Base-by-base conservation (phyloP, 2,329 filamentous ascomycete genomes). In the Xylaria digitata region DNA sequence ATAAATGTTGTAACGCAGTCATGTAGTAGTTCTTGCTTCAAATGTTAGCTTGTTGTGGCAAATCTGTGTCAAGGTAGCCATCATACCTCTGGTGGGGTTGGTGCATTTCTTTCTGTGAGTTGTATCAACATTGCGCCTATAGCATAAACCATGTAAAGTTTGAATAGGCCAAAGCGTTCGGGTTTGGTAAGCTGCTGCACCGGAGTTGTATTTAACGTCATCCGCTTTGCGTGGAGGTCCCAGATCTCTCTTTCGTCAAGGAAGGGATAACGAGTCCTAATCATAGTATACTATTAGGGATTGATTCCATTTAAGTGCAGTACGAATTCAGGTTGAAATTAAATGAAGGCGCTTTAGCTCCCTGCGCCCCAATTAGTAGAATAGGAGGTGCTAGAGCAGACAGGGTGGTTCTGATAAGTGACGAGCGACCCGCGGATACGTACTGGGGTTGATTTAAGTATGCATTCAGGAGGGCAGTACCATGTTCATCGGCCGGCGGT, bases 131-230 rank as follows among this genome's bases (percentile, higher is more conserved):
- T 84, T 15, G 83, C 81, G 0, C 83, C 83, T 67, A 85, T 85
- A 3, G 83, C 83, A 74, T 85, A 86, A 0, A 83, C 80, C 76
- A 86, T 78, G 67, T 85, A 85, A 17, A 86, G 72, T 69, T 84
- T 84, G 72, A 86, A 86, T 11, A 84, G 77, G 0, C 81, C 81
- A 70, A 82, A 85, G 50, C 82, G 74, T 62, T 78, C 72, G 9
- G 67, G 40, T 61, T 68, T 69, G 9, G 72, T 72, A 37, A 77
- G 77, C 61, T 83, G 78, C 11, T 78, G 73, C 43, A 79, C 77
- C 9, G 73, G 77, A 11, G 77, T 78, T 3, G 77, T 75, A 13
- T 80, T 71, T 34, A 80, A 73, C 63, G 75, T 45, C 56, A 75
- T 79, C 17, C 83, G 78, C 43, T 80, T 78, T 23, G 75, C 75